A percentile compares a stretch with the other conserved stretches of the same genome.
phyloP scores from a whole-genome alignment of 2,329 filamentous ascomycete genomes.

The Nigrospora sphaerica region DNA sequence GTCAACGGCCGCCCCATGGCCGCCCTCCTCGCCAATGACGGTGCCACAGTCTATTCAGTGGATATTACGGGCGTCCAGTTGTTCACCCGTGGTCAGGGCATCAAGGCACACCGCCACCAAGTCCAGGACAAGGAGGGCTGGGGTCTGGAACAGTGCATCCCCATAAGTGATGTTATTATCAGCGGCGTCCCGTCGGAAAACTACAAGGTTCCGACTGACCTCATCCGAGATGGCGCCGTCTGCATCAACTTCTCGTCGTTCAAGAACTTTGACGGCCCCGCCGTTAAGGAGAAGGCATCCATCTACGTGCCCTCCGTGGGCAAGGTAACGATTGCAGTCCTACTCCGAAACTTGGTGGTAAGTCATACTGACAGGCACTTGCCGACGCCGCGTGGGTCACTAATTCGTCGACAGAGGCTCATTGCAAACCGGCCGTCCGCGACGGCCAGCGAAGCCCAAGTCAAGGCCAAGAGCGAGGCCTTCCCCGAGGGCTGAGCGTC shows the following conservation, averaged over 20 bases:
- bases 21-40: constrained; percentile 90
- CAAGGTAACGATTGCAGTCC: constrained; percentile 91
- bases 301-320: constrained; percentile 97
- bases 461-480: constrained; percentile 23
- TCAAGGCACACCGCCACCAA: constrained; percentile 79
- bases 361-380: constrained; percentile 28
- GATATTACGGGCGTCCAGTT: constrained; percentile 88
- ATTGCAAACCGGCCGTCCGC: constrained; percentile 40
- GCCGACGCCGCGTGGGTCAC: constrained; percentile 14
- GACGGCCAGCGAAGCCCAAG: constrained; percentile 17
- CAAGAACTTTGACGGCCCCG: constrained; percentile 81
- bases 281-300: constrained; percentile 89
- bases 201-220: constrained; percentile 81
- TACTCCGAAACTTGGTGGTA: constrained; percentile 84
- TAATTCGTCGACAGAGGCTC: constrained; percentile 30
- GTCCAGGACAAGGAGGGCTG: constrained; percentile 77
- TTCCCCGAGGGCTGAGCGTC: constrained; percentile 10
- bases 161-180: constrained; percentile 89
- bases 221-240: constrained; percentile 85
- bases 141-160: constrained; percentile 72
- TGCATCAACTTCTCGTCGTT: constrained; percentile 98
- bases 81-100: constrained; percentile 83
- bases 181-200: constrained; percentile 81
- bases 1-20: constrained; percentile 91
- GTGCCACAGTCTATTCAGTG: constrained; percentile 89